Conservation (phyloP, 208 protist genomes). For the Kentomonas sorsogonicus region DNA sequence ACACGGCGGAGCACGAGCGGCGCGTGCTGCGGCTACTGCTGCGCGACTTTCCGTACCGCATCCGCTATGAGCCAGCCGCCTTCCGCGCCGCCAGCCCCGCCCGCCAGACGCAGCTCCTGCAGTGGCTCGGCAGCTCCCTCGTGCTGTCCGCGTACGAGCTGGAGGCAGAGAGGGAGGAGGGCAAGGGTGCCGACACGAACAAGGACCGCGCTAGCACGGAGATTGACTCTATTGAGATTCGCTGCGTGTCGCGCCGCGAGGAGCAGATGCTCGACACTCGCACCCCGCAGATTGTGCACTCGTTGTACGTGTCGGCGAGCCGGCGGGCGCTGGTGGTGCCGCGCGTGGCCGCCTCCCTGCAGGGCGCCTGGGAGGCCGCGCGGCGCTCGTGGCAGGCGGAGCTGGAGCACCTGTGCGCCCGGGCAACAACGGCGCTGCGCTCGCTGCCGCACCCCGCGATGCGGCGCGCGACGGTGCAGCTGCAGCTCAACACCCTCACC, state of each 20-base stretch:
- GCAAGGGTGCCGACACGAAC: no score
- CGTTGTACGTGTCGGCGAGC: slow-evolving; percentile 46
- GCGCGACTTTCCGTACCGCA: slow-evolving; percentile 41
- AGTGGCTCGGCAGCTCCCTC: slow-evolving; percentile 71
- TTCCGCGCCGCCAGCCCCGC: slow-evolving; percentile 32
- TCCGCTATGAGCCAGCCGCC: slow-evolving; percentile 46
- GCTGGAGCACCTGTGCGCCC: slow-evolving; percentile 19
- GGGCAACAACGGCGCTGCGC: slow-evolving; percentile 35
- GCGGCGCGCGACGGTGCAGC: slow-evolving; percentile 26
- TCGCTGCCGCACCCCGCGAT: slow-evolving; percentile 46
- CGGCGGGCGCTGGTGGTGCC: slow-evolving; percentile 36
- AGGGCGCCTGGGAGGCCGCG: slow-evolving; percentile 11
- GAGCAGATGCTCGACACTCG: slow-evolving; percentile 28
- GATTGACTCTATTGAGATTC: slow-evolving; percentile 54
- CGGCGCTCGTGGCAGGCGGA: slow-evolving; percentile 20
- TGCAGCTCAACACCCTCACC: slow-evolving; percentile 49
- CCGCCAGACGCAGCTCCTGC: slow-evolving; percentile 52
- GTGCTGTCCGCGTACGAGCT: slow-evolving; percentile 61
- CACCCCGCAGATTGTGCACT: slow-evolving; percentile 35
- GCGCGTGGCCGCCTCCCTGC: slow-evolving; percentile 27
- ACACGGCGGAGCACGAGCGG: slow-evolving; percentile 65
- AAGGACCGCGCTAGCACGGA: slow-evolving; percentile 6
- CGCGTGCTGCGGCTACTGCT: slow-evolving; percentile 45
- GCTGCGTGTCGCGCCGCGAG: slow-evolving; percentile 47
- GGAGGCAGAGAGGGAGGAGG: no score